These are phyloP conservation scores for Dipteronia sinensis DNA, from an alignment of 345 rosid species.

Conservation along the genomic window DNA sequence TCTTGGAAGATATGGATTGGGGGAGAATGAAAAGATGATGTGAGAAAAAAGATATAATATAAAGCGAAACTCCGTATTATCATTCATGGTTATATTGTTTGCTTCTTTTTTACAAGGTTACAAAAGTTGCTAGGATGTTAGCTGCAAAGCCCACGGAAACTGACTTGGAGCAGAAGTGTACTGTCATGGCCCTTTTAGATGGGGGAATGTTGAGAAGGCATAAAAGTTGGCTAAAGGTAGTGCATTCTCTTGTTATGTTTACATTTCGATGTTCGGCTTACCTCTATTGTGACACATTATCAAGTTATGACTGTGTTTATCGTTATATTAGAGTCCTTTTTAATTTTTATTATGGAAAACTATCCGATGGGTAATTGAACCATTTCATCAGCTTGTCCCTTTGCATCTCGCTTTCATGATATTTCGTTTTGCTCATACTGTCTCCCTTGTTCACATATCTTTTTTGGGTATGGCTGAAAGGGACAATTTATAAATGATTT, in stretches of 20 bases:
- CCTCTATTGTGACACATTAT: not conserved
- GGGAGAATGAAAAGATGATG: not conserved
- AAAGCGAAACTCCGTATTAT: not conserved
- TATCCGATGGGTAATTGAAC: not conserved
- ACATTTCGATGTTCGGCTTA: not conserved
- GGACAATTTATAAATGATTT: not conserved
- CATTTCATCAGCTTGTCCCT: not conserved
- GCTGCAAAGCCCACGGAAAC: slow-evolving; percentile 60
- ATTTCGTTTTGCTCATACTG: not conserved
- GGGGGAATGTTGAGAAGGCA: slow-evolving; percentile 87
- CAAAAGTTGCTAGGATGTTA: slow-evolving; percentile 77
- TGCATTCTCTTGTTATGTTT: not conserved
- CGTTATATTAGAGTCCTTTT: not conserved
- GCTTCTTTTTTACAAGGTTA: slow-evolving; percentile 46
- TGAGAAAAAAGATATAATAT: not conserved
- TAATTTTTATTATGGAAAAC: not conserved
- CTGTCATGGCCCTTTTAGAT: slow-evolving; percentile 89
- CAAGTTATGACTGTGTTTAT: too few relatives aligned
- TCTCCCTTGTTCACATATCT: not conserved
- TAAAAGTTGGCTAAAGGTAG: slow-evolving; percentile 88
- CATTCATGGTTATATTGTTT: not conserved
- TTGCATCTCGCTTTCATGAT: not conserved
- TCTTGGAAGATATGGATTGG: not conserved
- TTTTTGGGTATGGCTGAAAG: not conserved
- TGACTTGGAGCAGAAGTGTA: slow-evolving; percentile 51